Evolutionary conservation across 208 protist genomes (phyloP), one percentile per base, ranked within the genome.

Genomic region (Trichomonas tenax): DNA sequence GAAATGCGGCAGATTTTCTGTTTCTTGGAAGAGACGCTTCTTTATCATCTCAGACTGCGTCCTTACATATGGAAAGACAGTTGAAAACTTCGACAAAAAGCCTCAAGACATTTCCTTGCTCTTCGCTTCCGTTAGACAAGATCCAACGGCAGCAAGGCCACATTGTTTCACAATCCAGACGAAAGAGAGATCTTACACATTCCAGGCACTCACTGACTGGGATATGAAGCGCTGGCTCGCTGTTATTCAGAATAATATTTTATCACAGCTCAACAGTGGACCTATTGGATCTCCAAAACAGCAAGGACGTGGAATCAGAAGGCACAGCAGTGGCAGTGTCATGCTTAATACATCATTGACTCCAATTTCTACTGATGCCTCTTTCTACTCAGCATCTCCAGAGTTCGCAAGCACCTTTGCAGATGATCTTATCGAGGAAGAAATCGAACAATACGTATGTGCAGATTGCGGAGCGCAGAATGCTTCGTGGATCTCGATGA

Each of bases 401-500:
- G 26, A 72, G 11, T 72, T 72, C 58, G 26, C 2, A 4, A 72
- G 21, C 58, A 2, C 11, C 11, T 72, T 72, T n/a, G 26, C 11
- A n/a, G 58, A 72, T 21, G 58, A 72, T 72, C 11, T 72, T 21
- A 72, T 72, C 11, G 58, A 72, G 26, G 58, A 72, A 72, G 58
- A 72, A 72, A 72, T 72, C 58, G 26, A n/a, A n/a, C 3, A 17
- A 31, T 72, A 15, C 3, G 36, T 38, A 44, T 97, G 97, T 63
- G 63, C 96, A 26, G 97, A 97, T 40, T 97, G 97, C 44, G 72
- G 96, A 10, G 6, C 17, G 10, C 40, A 40, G 0, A 89, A 97
- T 90, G 96, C 97, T 40, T 89, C 97, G 44, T 97, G 97, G 97
- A 96, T 96, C 26, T 97, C 96, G 0, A 86, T 97, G 40, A 97